Evolutionary conservation across 208 protist species (phyloP).

Genomic region (Trypanosoma theileri): DNA sequence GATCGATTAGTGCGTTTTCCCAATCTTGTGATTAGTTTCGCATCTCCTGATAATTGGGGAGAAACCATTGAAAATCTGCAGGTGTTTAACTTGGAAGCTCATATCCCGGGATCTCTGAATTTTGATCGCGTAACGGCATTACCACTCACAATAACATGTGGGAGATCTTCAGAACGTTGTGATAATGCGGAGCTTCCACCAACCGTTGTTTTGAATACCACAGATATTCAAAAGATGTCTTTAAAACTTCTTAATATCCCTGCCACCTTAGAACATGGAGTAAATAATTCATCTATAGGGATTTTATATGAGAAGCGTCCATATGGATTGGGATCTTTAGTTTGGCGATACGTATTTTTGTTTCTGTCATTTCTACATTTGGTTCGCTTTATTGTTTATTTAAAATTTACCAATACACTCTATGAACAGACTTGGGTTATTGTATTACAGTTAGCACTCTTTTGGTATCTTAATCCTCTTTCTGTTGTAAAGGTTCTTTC

Average conservation of each 20-base stretch:
- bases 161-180: conserved; percentile 1
- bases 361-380: conserved; percentile 61
- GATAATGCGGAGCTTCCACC: conserved; percentile 5
- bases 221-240: conserved; percentile 1
- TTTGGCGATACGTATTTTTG: conserved; percentile 74
- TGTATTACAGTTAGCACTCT: conserved; percentile 53
- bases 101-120: neutral
- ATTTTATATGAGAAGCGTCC: conserved; percentile 51
- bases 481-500: conserved; percentile 40
- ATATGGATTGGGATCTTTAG: conserved; percentile 57
- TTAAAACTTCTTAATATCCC: conserved; percentile 18
- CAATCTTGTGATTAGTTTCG: conserved; percentile 48
- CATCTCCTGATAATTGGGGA: conserved; percentile 7
- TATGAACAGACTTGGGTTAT: conserved; percentile 83
- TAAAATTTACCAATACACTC: conserved; percentile 61
- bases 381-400: conserved; percentile 64
- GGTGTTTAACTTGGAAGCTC: conserved; percentile 4
- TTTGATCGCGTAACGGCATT: neutral
- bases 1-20: conserved; percentile 37
- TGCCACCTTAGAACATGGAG: conserved; percentile 1
- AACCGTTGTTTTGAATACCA: conserved; percentile 14
- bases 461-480: conserved; percentile 84
- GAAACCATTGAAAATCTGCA: neutral
- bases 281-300: conserved; percentile 41
- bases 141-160: conserved; percentile 21